These are phyloP conservation scores for Ustilaginoidea virens DNA, from an alignment of 2,329 filamentous ascomycete species.

Conservation along the genomic window DNA sequence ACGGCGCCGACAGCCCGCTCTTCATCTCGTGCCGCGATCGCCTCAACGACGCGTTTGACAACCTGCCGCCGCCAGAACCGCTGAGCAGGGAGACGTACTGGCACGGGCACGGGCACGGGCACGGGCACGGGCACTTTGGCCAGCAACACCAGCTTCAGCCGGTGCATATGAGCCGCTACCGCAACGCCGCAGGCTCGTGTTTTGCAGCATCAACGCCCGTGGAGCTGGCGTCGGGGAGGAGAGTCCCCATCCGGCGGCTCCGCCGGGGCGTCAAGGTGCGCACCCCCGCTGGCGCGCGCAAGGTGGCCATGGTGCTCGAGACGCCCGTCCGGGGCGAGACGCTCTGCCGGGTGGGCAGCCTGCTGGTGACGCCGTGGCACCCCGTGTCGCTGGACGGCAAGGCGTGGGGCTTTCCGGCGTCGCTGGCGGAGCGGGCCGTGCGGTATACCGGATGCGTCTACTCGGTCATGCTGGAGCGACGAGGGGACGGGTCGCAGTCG, in stretches of 20 bases:
- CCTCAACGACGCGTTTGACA: slow-evolving; percentile 34
- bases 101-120: too few species aligned
- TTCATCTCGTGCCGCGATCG: slow-evolving; percentile 33
- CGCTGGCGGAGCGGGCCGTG: slow-evolving; percentile 16
- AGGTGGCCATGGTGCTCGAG: slow-evolving; percentile 34
- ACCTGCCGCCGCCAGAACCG: slow-evolving; percentile 26
- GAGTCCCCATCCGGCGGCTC: slow-evolving; percentile 26
- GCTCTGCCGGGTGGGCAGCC: slow-evolving; percentile 29
- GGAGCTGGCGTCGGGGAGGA: slow-evolving; percentile 23
- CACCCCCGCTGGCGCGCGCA: slow-evolving; percentile 33
- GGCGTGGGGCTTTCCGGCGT: slow-evolving; percentile 31
- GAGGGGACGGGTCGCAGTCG: slow-evolving; percentile 22
- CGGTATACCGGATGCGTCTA: slow-evolving; percentile 37
- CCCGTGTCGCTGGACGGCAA: slow-evolving; percentile 27
- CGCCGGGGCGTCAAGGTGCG: slow-evolving; percentile 29
- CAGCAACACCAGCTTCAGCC: not conserved
- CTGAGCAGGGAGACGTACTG: not conserved
- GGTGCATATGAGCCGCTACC: slow-evolving; percentile 27
- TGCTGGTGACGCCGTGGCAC: slow-evolving; percentile 45
- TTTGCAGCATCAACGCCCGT: slow-evolving; percentile 36
- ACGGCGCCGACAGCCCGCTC: slow-evolving; percentile 32
- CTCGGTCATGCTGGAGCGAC: slow-evolving; percentile 37
- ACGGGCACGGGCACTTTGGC: too few species aligned
- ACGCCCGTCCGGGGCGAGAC: slow-evolving; percentile 24
- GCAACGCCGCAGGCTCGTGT: slow-evolving; percentile 26